These are phyloP conservation scores for Cyclotella kingstonii DNA, from an alignment of 108 stramenopile genomes.

Conservation along the genomic window DNA sequence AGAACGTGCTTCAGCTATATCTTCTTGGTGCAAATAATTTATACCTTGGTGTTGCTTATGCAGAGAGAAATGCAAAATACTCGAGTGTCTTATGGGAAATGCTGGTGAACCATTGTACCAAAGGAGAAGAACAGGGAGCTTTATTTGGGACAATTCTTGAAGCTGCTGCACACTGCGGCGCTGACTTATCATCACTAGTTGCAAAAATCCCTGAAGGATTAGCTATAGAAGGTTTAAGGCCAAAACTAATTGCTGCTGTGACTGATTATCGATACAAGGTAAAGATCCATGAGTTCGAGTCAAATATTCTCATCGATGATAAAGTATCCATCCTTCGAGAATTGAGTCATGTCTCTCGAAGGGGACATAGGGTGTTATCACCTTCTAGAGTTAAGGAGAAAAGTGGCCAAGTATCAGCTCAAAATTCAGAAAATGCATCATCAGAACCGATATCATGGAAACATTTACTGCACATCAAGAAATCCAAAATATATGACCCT, in stretches of 20 bases:
- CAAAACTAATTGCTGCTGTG: constrained; percentile 75
- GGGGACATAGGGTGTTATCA: constrained; percentile 40
- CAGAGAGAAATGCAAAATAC: constrained; percentile 56
- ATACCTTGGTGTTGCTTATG: constrained; percentile 64
- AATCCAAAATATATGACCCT: neutral
- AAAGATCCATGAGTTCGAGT: constrained; percentile 62
- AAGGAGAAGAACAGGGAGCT: constrained; percentile 41
- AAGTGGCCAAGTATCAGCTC: neutral
- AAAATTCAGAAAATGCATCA: neutral
- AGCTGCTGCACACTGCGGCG: constrained; percentile 74
- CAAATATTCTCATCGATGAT: constrained; percentile 51
- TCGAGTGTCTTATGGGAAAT: constrained; percentile 64
- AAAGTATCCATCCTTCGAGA: constrained; percentile 60
- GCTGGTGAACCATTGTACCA: constrained; percentile 63
- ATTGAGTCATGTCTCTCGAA: constrained; percentile 57
- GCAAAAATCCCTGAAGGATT: constrained; percentile 69
- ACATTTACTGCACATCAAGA: constrained; percentile 5
- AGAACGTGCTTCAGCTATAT: constrained; percentile 59
- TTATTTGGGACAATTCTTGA: constrained; percentile 78
- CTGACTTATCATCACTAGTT: constrained; percentile 69
- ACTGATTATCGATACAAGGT: constrained; percentile 78
- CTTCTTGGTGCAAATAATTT: constrained; percentile 69
- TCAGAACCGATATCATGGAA: neutral
- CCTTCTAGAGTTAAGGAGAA: no score
- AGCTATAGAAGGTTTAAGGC: constrained; percentile 79